Percentiles rank a stretch among this genome's conserved stretches.
Evolutionary conservation across 306 rosid genomes (phyloP).

Genomic region (Carpinus fangiana): DNA sequence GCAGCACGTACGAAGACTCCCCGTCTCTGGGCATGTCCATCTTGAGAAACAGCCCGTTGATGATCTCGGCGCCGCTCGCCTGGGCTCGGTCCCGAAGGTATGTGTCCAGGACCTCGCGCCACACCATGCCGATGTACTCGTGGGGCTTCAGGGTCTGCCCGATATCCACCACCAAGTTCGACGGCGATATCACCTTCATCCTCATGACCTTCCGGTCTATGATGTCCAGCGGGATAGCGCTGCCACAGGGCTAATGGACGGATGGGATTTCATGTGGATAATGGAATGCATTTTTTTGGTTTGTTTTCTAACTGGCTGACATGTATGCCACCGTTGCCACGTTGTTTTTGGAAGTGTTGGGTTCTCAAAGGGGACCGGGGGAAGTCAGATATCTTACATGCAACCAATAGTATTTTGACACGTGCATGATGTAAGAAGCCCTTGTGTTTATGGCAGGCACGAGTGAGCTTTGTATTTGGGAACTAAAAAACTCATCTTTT

Average conservation of each 20-base stretch:
- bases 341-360: conserved; percentile 14
- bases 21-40: conserved; percentile 70
- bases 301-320: conserved; percentile 19
- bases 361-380: no score
- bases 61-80: conserved; percentile 73
- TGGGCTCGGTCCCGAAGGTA: conserved; percentile 71
- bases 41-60: conserved; percentile 83
- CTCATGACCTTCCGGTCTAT: conserved; percentile 92
- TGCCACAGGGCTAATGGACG: conserved; percentile 81
- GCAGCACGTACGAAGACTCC: conserved; percentile 67
- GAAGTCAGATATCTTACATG: conserved; percentile 17
- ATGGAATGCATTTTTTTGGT: conserved; percentile 35
- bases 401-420: conserved; percentile 10
- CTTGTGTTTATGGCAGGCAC: neutral
- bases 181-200: conserved; percentile 99
- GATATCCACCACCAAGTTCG: conserved; percentile 92
- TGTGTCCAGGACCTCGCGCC: conserved; percentile 85
- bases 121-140: conserved; percentile 95
- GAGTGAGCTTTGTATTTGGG: no score
- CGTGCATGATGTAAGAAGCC: neutral
- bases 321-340: conserved; percentile 60
- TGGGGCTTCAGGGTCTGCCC: conserved; percentile 85
- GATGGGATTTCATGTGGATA: conserved; percentile 54
- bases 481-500: no score
- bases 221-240: conserved; percentile 88